Evolutionary conservation across 805 yeast genomes (phyloP).

Genomic region (Metschnikowia kofuensis): DNA sequence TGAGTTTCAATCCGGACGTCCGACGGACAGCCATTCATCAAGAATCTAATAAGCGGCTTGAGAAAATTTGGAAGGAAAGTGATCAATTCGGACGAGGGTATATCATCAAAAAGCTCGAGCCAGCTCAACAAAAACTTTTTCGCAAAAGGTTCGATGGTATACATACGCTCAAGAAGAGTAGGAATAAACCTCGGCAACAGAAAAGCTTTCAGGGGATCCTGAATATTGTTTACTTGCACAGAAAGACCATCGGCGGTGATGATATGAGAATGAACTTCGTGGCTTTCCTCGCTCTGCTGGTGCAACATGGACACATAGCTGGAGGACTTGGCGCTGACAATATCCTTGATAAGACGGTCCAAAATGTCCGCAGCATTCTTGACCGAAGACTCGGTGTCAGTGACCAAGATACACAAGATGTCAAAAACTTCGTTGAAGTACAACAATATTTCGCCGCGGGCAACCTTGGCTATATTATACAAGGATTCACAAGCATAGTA

Average conservation of each 20-base stretch:
- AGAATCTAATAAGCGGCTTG: conserved; percentile 75
- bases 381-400: conserved; percentile 88
- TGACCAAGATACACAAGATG: conserved; percentile 82
- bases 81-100: conserved; percentile 86
- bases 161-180: conserved; percentile 83
- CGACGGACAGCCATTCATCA: conserved; percentile 72
- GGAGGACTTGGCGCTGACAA: conserved; percentile 91
- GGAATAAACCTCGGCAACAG: conserved; percentile 88
- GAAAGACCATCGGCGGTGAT: conserved; percentile 59
- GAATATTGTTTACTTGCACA: conserved; percentile 56
- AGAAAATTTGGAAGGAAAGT: conserved; percentile 86
- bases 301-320: conserved; percentile 76
- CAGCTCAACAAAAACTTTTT: conserved; percentile 90
- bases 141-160: conserved; percentile 89
- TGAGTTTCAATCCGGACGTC: conserved; percentile 88
- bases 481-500: conserved; percentile 96
- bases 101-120: conserved; percentile 88
- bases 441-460: conserved; percentile 87
- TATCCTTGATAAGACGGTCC: conserved; percentile 87
- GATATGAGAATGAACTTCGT: conserved; percentile 36
- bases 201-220: conserved; percentile 66
- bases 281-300: conserved; percentile 33
- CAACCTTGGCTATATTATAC: conserved; percentile 94
- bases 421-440: conserved; percentile 95
- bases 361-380: conserved; percentile 93